Evolutionary conservation across 2,329 filamentous ascomycete species (phyloP).

Genomic region (Beauveria medogensis): DNA sequence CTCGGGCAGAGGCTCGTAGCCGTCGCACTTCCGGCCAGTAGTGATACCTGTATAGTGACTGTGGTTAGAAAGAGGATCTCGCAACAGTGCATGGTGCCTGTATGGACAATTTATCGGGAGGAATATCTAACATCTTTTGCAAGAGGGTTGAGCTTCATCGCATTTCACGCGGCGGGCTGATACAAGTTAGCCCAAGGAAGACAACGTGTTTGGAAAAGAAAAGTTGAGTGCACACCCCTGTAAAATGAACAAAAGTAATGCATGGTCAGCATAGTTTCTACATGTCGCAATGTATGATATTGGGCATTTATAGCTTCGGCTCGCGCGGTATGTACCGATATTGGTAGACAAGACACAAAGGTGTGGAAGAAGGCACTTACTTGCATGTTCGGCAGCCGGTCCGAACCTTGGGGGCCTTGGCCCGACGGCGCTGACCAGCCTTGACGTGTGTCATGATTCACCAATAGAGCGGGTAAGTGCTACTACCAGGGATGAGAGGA

Average conservation of each 20-base stretch:
- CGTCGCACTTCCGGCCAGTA: constrained; percentile 6
- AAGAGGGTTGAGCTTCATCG: constrained; percentile 9
- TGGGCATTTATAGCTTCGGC: background rate
- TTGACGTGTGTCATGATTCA: constrained; percentile 11
- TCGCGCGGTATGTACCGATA: background rate
- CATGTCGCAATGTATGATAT: background rate
- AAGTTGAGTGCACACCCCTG: background rate
- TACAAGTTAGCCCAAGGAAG: background rate
- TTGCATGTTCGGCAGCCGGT: constrained; percentile 12
- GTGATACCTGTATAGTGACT: background rate
- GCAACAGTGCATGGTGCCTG: background rate
- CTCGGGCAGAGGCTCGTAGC: constrained; percentile 2
- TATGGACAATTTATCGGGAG: background rate
- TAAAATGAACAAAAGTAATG: background rate
- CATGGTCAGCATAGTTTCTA: background rate
- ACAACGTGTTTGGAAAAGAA: background rate
- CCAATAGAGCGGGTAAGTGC: background rate
- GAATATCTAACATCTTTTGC: constrained; percentile 8
- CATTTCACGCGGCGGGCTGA: constrained; percentile 9
- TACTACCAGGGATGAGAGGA: background rate
- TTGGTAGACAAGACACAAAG: background rate
- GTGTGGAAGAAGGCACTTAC: background rate
- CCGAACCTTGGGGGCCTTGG: constrained; percentile 11
- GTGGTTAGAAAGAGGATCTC: background rate
- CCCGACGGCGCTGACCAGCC: constrained; percentile 9